Conservation (phyloP, 306 rosid genomes). For the Mimosa pudica region DNA sequence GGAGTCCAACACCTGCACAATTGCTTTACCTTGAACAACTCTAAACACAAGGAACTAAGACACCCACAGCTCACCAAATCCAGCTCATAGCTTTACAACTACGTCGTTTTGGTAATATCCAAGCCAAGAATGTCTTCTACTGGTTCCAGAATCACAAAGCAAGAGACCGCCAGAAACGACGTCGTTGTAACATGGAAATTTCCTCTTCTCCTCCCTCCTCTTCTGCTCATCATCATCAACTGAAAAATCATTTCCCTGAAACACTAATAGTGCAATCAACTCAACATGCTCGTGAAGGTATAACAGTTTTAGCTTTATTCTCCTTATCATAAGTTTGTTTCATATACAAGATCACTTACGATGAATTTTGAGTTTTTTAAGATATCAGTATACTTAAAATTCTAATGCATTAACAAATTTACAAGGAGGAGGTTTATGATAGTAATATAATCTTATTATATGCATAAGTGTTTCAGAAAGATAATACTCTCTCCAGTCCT, state of each 20-base stretch:
- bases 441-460: too few species aligned
- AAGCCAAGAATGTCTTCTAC: slow-evolving; percentile 77
- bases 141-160: slow-evolving; percentile 91
- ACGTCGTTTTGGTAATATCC: slow-evolving; percentile 65
- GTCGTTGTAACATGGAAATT: slow-evolving; percentile 42
- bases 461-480: too few species aligned
- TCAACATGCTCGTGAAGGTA: not conserved
- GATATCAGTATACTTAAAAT: not conserved
- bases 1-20: slow-evolving; percentile 79
- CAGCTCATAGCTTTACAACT: slow-evolving; percentile 60
- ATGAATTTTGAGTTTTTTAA: not conserved
- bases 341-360: not conserved
- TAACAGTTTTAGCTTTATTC: not conserved
- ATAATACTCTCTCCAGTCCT: too few species aligned
- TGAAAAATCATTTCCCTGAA: not conserved
- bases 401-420: not conserved
- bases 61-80: slow-evolving; percentile 71
- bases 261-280: not conserved
- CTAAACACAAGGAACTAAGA: slow-evolving; percentile 57
- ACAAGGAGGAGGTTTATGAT: not conserved
- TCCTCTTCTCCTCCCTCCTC: not conserved
- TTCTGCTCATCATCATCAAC: not conserved
- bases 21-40: slow-evolving; percentile 56
- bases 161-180: slow-evolving; percentile 70
- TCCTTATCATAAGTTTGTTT: not conserved